A percentile compares a stretch with the other conserved stretches of the same genome.
phyloP scores from a whole-genome alignment of 306 rosid species.

The Acacia melanoxylon region DNA sequence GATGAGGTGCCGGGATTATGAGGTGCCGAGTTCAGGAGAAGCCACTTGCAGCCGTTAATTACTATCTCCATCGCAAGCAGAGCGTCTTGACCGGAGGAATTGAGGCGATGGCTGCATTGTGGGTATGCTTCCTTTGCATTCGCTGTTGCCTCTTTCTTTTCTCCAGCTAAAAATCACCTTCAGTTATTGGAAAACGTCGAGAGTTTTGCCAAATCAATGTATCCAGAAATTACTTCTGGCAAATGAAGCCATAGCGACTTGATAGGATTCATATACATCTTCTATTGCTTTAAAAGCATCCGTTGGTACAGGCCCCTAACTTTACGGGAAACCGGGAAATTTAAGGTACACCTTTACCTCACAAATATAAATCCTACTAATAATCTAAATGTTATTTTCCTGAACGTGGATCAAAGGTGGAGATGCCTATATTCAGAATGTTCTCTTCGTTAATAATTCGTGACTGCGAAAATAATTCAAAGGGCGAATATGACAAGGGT shows the following conservation, averaged over 20 bases:
- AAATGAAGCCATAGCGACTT: too few relatives aligned
- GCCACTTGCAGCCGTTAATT: too few relatives aligned
- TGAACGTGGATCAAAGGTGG: slow-evolving; percentile 25
- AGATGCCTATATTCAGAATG: not conserved
- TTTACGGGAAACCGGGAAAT: too few relatives aligned
- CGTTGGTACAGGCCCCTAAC: too few relatives aligned
- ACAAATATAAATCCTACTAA: slow-evolving; percentile 30
- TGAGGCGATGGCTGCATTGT: slow-evolving; percentile 53
- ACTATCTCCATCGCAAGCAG: too few relatives aligned
- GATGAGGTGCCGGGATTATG: too few relatives aligned
- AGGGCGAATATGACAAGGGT: too few relatives aligned
- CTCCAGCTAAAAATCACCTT: slow-evolving; percentile 5
- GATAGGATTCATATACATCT: too few relatives aligned
- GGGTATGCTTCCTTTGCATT: slow-evolving; percentile 66
- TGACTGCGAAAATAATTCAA: not conserved
- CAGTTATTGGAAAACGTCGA: slow-evolving; percentile 50
- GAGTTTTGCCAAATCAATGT: slow-evolving; percentile 56
- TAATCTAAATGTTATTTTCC: not conserved
- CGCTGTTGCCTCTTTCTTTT: slow-evolving; percentile 44
- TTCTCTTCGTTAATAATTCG: not conserved
- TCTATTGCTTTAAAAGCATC: too few relatives aligned
- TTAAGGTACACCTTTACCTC: slow-evolving; percentile 62
- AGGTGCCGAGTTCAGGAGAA: too few relatives aligned
- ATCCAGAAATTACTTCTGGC: too few relatives aligned
- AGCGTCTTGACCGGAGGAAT: too few relatives aligned